These are phyloP conservation scores for Colletotrichum liaoningense DNA, from an alignment of 2,329 filamentous ascomycete genomes.

Conservation along the genomic window DNA sequence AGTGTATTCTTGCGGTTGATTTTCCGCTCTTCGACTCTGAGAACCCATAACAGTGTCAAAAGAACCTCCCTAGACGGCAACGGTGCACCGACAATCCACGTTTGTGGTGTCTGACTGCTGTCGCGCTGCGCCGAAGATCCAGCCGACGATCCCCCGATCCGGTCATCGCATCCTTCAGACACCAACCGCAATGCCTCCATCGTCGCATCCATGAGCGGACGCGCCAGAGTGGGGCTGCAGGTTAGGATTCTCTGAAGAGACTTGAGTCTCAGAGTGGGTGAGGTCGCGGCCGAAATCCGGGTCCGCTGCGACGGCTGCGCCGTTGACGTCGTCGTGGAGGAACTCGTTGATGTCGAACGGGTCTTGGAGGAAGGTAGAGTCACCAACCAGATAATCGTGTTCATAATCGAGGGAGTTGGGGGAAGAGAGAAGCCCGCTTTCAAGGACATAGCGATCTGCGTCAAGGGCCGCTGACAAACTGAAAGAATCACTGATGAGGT, in stretches of 20 bases:
- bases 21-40: slow-evolving; percentile 55
- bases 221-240: slow-evolving; percentile 80
- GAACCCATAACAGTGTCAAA: slow-evolving; percentile 59
- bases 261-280: slow-evolving; percentile 69
- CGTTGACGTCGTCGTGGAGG: slow-evolving; percentile 64
- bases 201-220: slow-evolving; percentile 80
- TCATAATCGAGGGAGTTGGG: slow-evolving; percentile 74
- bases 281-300: slow-evolving; percentile 63
- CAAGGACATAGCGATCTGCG: slow-evolving; percentile 81
- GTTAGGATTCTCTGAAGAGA: slow-evolving; percentile 74
- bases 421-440: slow-evolving; percentile 81
- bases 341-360: slow-evolving; percentile 66
- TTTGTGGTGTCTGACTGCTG: slow-evolving; percentile 47
- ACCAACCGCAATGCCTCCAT: slow-evolving; percentile 78
- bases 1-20: slow-evolving; percentile 37
- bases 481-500: slow-evolving; percentile 78
- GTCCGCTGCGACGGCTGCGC: slow-evolving; percentile 63
- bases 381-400: slow-evolving; percentile 74
- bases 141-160: slow-evolving; percentile 51
- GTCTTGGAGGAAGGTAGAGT: slow-evolving; percentile 61
- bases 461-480: slow-evolving; percentile 75
- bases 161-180: slow-evolving; percentile 66
- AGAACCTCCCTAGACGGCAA: slow-evolving; percentile 61
- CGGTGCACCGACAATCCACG: slow-evolving; percentile 49
- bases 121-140: slow-evolving; percentile 51